Conservation (phyloP, 2,329 filamentous ascomycete species). For the Alternaria novae-zelandiae region DNA sequence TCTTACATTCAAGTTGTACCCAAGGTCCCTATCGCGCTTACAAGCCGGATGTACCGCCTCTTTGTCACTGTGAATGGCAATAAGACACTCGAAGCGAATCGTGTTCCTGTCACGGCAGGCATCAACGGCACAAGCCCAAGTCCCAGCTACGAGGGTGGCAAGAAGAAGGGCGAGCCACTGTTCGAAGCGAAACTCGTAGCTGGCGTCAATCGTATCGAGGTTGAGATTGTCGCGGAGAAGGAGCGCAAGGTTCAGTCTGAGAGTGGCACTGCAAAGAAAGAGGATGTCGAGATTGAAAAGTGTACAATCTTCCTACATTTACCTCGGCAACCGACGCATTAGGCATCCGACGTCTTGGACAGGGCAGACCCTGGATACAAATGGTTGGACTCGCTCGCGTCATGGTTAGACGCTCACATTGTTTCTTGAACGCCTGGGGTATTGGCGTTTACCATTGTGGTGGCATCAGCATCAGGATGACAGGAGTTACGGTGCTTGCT, state of each 20-base stretch:
- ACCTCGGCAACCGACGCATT: slow-evolving; percentile 49
- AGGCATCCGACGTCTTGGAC: slow-evolving; percentile 3
- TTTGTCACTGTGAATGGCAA: slow-evolving; percentile 75
- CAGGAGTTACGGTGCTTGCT: not conserved
- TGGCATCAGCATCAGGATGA: not conserved
- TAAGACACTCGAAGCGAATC: slow-evolving; percentile 64
- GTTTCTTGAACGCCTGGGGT: not conserved
- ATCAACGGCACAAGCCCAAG: slow-evolving; percentile 37
- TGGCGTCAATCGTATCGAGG: slow-evolving; percentile 78
- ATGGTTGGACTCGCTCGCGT: not conserved
- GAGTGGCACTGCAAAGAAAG: slow-evolving; percentile 29
- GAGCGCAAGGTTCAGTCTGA: slow-evolving; percentile 51
- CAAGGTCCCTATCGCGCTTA: slow-evolving; percentile 66
- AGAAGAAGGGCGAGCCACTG: slow-evolving; percentile 65
- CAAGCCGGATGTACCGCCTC: slow-evolving; percentile 75
- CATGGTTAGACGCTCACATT: not conserved
- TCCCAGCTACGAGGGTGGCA: slow-evolving; percentile 38
- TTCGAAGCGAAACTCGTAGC: slow-evolving; percentile 76
- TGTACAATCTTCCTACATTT: slow-evolving; percentile 78
- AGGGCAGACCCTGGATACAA: not conserved
- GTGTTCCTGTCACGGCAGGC: slow-evolving; percentile 55
- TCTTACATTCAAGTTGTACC: slow-evolving; percentile 75
- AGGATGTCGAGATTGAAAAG: slow-evolving; percentile 75
- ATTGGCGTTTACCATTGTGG: not conserved
- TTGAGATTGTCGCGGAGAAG: slow-evolving; percentile 77